These are phyloP conservation scores for Fimicolochytrium jonesii DNA, from an alignment of 192 early-diverging fungal species.

Conservation along the genomic window DNA sequence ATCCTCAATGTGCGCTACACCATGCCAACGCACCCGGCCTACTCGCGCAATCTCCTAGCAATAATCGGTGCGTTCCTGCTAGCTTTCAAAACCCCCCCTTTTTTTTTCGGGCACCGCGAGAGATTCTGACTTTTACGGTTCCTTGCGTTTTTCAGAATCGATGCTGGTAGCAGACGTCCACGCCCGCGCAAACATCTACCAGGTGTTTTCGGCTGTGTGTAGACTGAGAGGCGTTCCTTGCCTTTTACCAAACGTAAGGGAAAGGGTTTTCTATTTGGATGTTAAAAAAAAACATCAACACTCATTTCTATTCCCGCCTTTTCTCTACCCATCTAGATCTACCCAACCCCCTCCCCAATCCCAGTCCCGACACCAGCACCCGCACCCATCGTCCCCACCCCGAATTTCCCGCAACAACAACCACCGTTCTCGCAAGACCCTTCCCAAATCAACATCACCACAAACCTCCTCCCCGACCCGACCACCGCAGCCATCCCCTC, in stretches of 20 bases:
- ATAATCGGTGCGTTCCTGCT: conserved; percentile 31
- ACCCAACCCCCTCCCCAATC: conserved; percentile 15
- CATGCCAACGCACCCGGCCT: conserved; percentile 67
- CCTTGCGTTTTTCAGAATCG: conserved; percentile 36
- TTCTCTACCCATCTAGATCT: conserved; percentile 17
- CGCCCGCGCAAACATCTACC: conserved; percentile 77
- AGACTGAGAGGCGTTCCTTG: conserved; percentile 56
- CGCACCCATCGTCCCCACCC: conserved; percentile 16
- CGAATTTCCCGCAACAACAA: neutral
- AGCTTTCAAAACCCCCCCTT: neutral
- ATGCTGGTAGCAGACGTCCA: conserved; percentile 74
- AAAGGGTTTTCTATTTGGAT: no score
- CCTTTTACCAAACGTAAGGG: conserved; percentile 59
- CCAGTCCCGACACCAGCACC: neutral
- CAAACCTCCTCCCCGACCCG: no score
- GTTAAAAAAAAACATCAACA: no score
- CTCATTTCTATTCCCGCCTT: no score
- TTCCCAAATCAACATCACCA: neutral
- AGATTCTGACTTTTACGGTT: neutral
- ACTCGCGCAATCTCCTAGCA: conserved; percentile 34
- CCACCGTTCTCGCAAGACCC: neutral
- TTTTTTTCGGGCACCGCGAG: neutral
- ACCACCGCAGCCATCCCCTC: conserved; percentile 38
- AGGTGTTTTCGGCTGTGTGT: conserved; percentile 65
- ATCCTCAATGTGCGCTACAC: conserved; percentile 84